These are phyloP conservation scores for Pythium scleroteichum DNA, from an alignment of 352 stramenopile species.

Conservation along the genomic window DNA sequence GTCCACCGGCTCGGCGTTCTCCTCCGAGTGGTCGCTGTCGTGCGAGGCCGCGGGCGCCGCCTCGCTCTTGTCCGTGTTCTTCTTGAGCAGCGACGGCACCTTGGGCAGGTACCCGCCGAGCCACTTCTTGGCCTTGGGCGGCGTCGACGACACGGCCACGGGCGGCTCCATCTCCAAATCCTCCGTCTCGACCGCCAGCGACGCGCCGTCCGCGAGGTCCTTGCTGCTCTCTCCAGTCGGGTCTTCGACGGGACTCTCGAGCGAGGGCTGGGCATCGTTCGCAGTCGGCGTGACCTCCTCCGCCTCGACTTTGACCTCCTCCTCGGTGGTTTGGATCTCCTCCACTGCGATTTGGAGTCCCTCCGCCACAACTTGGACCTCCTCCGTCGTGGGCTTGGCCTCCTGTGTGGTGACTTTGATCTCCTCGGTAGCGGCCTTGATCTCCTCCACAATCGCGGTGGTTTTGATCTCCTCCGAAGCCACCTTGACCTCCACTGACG, in stretches of 20 bases:
- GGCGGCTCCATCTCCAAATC: constrained; percentile 2
- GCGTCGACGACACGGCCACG: constrained; percentile 5
- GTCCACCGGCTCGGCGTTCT: constrained; percentile 32
- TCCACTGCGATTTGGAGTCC: not conserved
- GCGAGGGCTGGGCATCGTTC: not conserved
- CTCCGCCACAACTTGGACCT: not conserved
- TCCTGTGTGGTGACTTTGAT: too few species aligned
- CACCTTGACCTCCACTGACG: too few species aligned
- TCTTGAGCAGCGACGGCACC: constrained; percentile 43
- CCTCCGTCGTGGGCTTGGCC: too few species aligned
- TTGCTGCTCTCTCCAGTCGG: too few species aligned
- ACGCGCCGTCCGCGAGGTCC: too few species aligned
- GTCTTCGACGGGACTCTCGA: not conserved
- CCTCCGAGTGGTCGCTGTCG: constrained; percentile 5
- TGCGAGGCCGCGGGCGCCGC: not conserved
- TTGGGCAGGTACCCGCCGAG: constrained; percentile 67
- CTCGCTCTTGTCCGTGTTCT: constrained; percentile 10
- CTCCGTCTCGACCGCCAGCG: not conserved
- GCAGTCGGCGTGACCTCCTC: constrained; percentile 2
- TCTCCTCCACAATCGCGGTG: too few species aligned
- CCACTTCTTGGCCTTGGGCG: constrained; percentile 41
- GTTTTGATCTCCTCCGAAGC: too few species aligned
- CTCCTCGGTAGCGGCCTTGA: too few species aligned
- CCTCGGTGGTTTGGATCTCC: too few species aligned
- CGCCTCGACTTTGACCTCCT: not conserved